phyloP scores from a whole-genome alignment of 495 filamentous ascomycete genomes.

The Diplogelasinospora grovesii region DNA sequence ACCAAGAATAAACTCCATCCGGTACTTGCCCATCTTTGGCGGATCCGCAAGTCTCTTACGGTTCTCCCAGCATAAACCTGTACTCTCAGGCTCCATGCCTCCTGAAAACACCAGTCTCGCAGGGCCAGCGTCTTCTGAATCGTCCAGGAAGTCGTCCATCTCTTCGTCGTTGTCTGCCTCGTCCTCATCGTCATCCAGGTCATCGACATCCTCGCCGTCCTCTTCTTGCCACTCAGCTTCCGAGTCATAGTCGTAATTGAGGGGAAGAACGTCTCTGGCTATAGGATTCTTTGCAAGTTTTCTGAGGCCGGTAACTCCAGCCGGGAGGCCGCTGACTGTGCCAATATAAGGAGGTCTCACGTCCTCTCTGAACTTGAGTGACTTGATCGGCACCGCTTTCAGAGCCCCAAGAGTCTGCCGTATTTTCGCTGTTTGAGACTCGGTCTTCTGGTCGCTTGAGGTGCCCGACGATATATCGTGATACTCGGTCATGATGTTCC shows the following conservation, averaged over 20 bases:
- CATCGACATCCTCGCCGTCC: slow-evolving; percentile 54
- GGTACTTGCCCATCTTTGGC: slow-evolving; percentile 46
- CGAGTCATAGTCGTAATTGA: slow-evolving; percentile 94
- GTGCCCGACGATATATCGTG: slow-evolving; percentile 9
- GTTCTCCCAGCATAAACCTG: slow-evolving; percentile 78
- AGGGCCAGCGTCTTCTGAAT: slow-evolving; percentile 50
- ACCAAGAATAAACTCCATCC: slow-evolving; percentile 70
- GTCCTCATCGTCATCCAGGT: slow-evolving; percentile 74
- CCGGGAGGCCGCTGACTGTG: slow-evolving; percentile 61
- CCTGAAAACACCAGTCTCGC: slow-evolving; percentile 41
- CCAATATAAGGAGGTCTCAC: slow-evolving; percentile 87
- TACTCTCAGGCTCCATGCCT: slow-evolving; percentile 68
- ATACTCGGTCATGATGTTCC: slow-evolving; percentile 54
- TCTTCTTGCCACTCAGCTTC: slow-evolving; percentile 75
- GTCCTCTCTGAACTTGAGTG: slow-evolving; percentile 76
- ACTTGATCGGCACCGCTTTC: slow-evolving; percentile 61
- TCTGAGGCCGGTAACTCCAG: slow-evolving; percentile 32
- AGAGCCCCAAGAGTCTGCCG: slow-evolving; percentile 47
- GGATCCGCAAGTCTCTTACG: slow-evolving; percentile 32
- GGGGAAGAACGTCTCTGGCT: slow-evolving; percentile 51
- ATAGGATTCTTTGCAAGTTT: slow-evolving; percentile 68
- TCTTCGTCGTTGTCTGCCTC: slow-evolving; percentile 56
- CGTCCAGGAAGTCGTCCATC: slow-evolving; percentile 71
- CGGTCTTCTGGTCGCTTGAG: slow-evolving; percentile 24
- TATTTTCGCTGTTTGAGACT: slow-evolving; percentile 42